Base-by-base conservation (phyloP, 139 green algal genomes). In the Coelastrella sp. region DNA sequence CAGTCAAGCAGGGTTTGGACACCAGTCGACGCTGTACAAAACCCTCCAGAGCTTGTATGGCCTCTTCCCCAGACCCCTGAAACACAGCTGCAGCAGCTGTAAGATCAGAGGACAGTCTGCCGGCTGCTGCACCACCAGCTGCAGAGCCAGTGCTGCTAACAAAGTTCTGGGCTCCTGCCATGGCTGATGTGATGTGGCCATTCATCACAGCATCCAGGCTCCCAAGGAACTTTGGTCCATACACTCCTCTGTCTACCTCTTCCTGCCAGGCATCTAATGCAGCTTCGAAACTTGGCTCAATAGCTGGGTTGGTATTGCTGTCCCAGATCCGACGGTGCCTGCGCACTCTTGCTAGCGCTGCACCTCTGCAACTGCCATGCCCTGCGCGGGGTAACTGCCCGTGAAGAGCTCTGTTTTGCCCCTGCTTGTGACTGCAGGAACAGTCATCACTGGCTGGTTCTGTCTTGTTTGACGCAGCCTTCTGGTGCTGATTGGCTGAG, bases 261-360 rank as follows among this genome's bases (percentile, higher is more conserved):
- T 45, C n/a, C 43, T 64, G 78, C 78, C 78, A 84, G 2, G 32
- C 30, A 17, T 9, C 63, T 40, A 84, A 27, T 1, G 60, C 60
- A 34, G 37, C 78, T 25, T 62, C 30, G n/a, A 84, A 84, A 40
- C 62, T 64, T 8, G 40, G 45, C 27, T 76, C 78, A 13, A 25
- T 17, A 25, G 60, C 40, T 19, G n/a, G 78, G 35, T 75, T 84
- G 4, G 62, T 76, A 43, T 53, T 76, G 60, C 25, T 40, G 35
- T 84, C 62, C 78, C 78, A 84, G 38, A 40, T 8, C 21, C 77
- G 57, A 50, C 40, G 43, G 38, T 41, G 43, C n/a, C 40, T 80
- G 43, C 21, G 40, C 13, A 9, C 53, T 62, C 21, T 30, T 60
- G 69, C 66, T 25, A 7, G 15, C 38, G 71, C 71, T 62, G 41